A percentile compares a stretch with the other conserved stretches of the same genome.
Conservation (phyloP, 208 protist genomes). For the Leishmania amazonensis region DNA sequence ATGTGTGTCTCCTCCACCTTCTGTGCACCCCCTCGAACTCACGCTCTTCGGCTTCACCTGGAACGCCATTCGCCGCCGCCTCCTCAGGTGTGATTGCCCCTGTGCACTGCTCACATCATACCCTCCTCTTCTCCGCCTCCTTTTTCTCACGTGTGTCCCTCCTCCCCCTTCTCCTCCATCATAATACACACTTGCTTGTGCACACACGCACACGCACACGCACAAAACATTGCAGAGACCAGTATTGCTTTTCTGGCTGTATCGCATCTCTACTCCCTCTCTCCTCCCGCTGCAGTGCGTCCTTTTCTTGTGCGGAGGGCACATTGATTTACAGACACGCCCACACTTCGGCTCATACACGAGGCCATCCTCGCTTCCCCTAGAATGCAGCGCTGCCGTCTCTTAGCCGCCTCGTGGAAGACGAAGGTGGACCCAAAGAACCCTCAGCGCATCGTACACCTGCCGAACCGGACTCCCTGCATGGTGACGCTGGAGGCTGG, state of each 20-base stretch:
- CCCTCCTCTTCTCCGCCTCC: background rate
- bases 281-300: background rate
- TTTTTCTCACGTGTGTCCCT: background rate
- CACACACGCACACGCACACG: background rate
- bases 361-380: background rate
- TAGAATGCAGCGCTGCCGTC: conserved; percentile 42
- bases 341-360: background rate
- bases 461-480: conserved; percentile 60
- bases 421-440: conserved; percentile 70
- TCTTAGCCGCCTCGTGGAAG: conserved; percentile 63
- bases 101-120: background rate
- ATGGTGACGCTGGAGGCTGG: conserved; percentile 48
- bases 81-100: background rate
- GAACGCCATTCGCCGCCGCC: background rate
- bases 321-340: background rate
- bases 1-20: background rate
- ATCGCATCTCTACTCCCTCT: background rate
- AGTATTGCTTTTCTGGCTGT: background rate
- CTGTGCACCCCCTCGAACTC: background rate
- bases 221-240: background rate
- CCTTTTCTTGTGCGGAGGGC: background rate
- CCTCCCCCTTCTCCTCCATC: background rate
- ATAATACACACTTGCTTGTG: background rate
- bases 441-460: conserved; percentile 44
- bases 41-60: background rate